phyloP scores from a whole-genome alignment of 768 basidiomycete genomes.

The Serendipita sp. region DNA sequence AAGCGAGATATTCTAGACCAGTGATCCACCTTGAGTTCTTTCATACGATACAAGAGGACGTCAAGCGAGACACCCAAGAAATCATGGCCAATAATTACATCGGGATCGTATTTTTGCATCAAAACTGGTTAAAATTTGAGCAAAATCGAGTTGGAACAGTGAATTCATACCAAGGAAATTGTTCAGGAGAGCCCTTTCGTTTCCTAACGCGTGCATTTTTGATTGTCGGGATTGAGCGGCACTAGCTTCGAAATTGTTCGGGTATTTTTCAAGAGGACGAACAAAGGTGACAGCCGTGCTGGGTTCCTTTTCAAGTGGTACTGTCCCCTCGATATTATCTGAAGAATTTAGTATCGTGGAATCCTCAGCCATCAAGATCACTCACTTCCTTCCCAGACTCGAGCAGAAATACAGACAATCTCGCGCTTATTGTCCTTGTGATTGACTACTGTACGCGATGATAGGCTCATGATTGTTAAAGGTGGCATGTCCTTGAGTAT shows the following conservation, averaged over 20 bases:
- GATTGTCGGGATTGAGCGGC: constrained; percentile 43
- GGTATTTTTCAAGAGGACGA: constrained; percentile 76
- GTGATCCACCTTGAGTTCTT: constrained; percentile 77
- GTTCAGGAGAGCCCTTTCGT: constrained; percentile 76
- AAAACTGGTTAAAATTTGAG: constrained; percentile 47
- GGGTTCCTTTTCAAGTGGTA: constrained; percentile 72
- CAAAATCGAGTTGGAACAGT: constrained; percentile 69
- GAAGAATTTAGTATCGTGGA: background rate
- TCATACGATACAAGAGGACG: constrained; percentile 79
- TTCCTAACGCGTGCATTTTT: constrained; percentile 43
- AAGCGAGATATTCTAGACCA: constrained; percentile 92
- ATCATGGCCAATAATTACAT: constrained; percentile 88
- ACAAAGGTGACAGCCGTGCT: constrained; percentile 79
- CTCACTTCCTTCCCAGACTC: constrained; percentile 66
- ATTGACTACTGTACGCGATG: constrained; percentile 81
- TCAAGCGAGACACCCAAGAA: constrained; percentile 83
- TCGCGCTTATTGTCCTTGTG: constrained; percentile 90
- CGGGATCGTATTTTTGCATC: constrained; percentile 78
- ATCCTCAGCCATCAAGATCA: constrained; percentile 7
- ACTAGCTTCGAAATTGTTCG: constrained; percentile 60
- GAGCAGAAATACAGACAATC: constrained; percentile 66
- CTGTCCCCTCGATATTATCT: constrained; percentile 85
- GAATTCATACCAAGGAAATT: constrained; percentile 55
- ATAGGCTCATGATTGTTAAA: constrained; percentile 78
- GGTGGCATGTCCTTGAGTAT: constrained; percentile 75